Conservation (phyloP, 805 yeast species). For the Ogataea methylovora region DNA sequence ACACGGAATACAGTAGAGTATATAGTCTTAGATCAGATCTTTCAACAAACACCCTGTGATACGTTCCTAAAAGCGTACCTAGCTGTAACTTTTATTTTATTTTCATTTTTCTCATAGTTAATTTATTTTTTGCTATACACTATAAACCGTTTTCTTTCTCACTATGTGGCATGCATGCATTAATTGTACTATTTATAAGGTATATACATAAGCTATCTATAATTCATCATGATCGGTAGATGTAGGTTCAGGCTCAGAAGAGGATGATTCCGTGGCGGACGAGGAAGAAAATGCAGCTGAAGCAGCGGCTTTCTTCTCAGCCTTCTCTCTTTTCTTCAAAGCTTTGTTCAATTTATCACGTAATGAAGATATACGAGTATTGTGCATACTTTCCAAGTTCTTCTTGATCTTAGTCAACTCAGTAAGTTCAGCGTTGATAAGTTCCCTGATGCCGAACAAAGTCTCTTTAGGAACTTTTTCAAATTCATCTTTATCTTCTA, state of each 20-base stretch:
- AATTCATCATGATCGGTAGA: constrained; percentile 11
- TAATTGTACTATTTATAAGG: neutral
- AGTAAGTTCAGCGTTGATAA: constrained; percentile 10
- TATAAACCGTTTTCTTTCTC: too few species aligned
- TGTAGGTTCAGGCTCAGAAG: neutral
- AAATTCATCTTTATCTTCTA: constrained; percentile 13
- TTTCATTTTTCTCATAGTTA: too few species aligned
- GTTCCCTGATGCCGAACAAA: constrained; percentile 18
- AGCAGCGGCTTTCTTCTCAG: constrained; percentile 1
- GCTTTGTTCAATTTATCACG: constrained; percentile 12
- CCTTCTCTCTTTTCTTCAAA: constrained; percentile 12
- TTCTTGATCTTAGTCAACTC: constrained; percentile 9
- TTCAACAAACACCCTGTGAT: too few species aligned
- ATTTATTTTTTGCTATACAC: too few species aligned
- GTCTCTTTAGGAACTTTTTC: constrained; percentile 12
- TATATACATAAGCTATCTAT: constrained; percentile 1
- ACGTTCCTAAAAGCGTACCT: too few species aligned
- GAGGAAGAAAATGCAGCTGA: constrained; percentile 1
- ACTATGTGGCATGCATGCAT: too few species aligned
- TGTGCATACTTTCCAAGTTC: constrained; percentile 18
- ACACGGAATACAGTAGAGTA: too few species aligned
- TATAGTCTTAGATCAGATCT: too few species aligned
- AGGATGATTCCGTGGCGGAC: neutral
- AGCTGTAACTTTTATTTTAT: too few species aligned
- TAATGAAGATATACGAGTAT: constrained; percentile 19